Evolutionary conservation across 192 early-diverging fungal genomes (phyloP).

Genomic region (Coemansia sp.): DNA sequence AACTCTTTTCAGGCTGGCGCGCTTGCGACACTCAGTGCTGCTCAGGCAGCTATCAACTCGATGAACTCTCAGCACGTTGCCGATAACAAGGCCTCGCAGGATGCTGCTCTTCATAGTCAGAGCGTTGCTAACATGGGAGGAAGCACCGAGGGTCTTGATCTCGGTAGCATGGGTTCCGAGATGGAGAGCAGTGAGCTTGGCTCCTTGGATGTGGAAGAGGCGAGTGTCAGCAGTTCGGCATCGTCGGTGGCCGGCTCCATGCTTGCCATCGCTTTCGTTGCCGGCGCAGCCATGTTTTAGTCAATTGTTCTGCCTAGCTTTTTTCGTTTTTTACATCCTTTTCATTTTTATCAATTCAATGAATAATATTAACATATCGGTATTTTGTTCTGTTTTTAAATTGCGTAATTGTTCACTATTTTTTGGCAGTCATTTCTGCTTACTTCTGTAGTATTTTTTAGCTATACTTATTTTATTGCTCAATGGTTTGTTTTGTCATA

Average conservation of each 20-base stretch:
- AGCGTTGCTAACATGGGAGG: slow-evolving; percentile 22
- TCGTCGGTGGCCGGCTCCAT: slow-evolving; percentile 35
- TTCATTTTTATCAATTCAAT: neutral
- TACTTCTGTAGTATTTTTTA: too few species aligned
- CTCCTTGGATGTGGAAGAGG: slow-evolving; percentile 13
- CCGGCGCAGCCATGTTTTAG: slow-evolving; percentile 49
- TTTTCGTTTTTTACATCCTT: slow-evolving; percentile 1
- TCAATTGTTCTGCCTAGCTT: slow-evolving; percentile 2
- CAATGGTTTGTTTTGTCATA: too few species aligned
- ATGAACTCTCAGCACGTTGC: slow-evolving; percentile 44
- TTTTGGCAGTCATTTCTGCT: too few species aligned
- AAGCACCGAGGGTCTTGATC: slow-evolving; percentile 21
- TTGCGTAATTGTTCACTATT: neutral
- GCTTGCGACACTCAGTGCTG: slow-evolving; percentile 48
- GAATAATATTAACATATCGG: slow-evolving; percentile 6
- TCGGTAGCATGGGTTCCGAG: slow-evolving; percentile 31
- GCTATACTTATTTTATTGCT: too few species aligned
- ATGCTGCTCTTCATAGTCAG: slow-evolving; percentile 42
- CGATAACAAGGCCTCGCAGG: slow-evolving; percentile 41
- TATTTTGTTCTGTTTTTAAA: neutral
- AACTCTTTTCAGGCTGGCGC: slow-evolving; percentile 44
- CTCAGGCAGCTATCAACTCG: slow-evolving; percentile 41
- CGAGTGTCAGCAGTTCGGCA: slow-evolving; percentile 19
- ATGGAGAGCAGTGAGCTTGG: slow-evolving; percentile 16
- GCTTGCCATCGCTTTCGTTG: slow-evolving; percentile 33